Percentiles rank a stretch among this genome's conserved stretches.
phyloP scores from a whole-genome alignment of 2,329 filamentous ascomycete species.

The Dothistroma septosporum region DNA sequence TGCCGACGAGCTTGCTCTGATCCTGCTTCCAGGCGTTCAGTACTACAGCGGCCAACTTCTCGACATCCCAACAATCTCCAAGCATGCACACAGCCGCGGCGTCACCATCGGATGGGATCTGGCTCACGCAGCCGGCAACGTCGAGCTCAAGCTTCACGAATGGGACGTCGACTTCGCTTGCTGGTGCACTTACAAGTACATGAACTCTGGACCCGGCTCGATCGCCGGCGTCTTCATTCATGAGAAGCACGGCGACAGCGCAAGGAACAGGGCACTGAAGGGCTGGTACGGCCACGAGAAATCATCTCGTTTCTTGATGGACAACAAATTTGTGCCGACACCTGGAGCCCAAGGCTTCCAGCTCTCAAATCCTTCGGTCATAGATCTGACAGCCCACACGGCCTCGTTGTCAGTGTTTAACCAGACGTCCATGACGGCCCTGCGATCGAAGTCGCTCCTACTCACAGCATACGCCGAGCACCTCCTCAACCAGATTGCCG shows the following conservation, averaged over 20 bases:
- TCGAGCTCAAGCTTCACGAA: slow-evolving; percentile 72
- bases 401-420: slow-evolving; percentile 70
- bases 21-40: slow-evolving; percentile 81
- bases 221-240: slow-evolving; percentile 81
- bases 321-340: slow-evolving; percentile 71
- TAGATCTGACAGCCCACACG: slow-evolving; percentile 69
- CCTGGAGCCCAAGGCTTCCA: slow-evolving; percentile 76
- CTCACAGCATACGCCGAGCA: slow-evolving; percentile 74
- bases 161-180: slow-evolving; percentile 89
- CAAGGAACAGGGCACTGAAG: slow-evolving; percentile 44
- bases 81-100: slow-evolving; percentile 65
- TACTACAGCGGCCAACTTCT: slow-evolving; percentile 89
- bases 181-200: slow-evolving; percentile 95
- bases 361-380: slow-evolving; percentile 73
- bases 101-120: slow-evolving; percentile 82
- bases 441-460: slow-evolving; percentile 67
- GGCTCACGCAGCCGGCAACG: slow-evolving; percentile 81
- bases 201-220: slow-evolving; percentile 79
- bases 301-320: slow-evolving; percentile 72
- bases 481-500: slow-evolving; percentile 46
- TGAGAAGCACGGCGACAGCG: slow-evolving; percentile 62
- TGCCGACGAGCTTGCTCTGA: slow-evolving; percentile 65
- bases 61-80: slow-evolving; percentile 75
- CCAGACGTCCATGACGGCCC: slow-evolving; percentile 62
- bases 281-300: slow-evolving; percentile 89